Evolutionary conservation across 2,329 filamentous ascomycete species (phyloP).

Genomic region (Corynespora cassiicola): DNA sequence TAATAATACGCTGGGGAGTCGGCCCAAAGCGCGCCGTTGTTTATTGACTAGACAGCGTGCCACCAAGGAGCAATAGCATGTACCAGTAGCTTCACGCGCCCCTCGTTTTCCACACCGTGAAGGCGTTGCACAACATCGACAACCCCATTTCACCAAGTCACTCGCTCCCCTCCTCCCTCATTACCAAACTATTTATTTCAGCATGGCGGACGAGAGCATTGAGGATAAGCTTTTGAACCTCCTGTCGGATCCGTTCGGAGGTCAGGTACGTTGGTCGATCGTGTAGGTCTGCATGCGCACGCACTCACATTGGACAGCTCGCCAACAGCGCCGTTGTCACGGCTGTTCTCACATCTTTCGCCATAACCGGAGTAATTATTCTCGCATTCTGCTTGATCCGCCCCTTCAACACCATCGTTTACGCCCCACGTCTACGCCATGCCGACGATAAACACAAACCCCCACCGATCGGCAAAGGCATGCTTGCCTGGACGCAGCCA

Average conservation of each 20-base stretch:
- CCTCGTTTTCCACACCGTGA: neutral
- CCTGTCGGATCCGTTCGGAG: constrained; percentile 35
- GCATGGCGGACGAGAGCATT: constrained; percentile 28
- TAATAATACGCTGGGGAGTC: constrained; percentile 10
- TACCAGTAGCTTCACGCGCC: neutral
- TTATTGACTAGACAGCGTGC: constrained; percentile 15
- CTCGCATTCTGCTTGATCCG: constrained; percentile 86
- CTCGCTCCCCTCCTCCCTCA: constrained; percentile 7
- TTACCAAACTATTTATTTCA: constrained; percentile 12
- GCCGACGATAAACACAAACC: constrained; percentile 89
- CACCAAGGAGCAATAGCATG: constrained; percentile 3
- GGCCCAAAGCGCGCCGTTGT: constrained; percentile 2
- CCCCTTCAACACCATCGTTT: constrained; percentile 89
- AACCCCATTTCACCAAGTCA: constrained; percentile 4
- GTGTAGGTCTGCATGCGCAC: neutral
- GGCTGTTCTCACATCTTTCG: constrained; percentile 80
- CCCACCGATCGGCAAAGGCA: constrained; percentile 82
- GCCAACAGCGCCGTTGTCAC: constrained; percentile 72
- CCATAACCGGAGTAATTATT: constrained; percentile 74
- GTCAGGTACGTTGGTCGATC: constrained; percentile 20
- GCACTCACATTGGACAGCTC: constrained; percentile 51
- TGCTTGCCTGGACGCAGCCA: constrained; percentile 86
- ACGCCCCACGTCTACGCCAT: constrained; percentile 92
- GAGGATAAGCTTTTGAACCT: constrained; percentile 38
- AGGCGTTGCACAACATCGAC: neutral